Conservation (phyloP, 2,329 filamentous ascomycete genomes). For the Alternaria brassicae region DNA sequence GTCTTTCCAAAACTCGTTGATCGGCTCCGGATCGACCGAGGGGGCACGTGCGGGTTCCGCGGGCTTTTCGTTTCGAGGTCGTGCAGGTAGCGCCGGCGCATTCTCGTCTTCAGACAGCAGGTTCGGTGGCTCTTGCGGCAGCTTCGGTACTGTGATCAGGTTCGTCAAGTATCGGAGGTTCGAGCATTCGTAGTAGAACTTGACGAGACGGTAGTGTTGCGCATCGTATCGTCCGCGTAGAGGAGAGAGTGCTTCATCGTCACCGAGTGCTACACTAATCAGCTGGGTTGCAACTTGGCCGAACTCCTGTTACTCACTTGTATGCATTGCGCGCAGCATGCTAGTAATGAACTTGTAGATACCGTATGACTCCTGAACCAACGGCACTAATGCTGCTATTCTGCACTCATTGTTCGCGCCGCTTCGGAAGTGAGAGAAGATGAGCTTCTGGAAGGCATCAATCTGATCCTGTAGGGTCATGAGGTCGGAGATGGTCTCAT, state of each 20-base stretch:
- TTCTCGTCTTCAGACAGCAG: conserved; percentile 81
- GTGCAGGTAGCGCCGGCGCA: conserved; percentile 79
- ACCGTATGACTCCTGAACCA: conserved; percentile 97
- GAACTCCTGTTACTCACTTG: conserved; percentile 65
- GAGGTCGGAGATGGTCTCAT: conserved; percentile 94
- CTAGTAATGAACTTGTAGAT: conserved; percentile 99
- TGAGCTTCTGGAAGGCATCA: conserved; percentile 96
- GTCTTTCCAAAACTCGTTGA: conserved; percentile 97
- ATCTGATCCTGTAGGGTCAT: conserved; percentile 99
- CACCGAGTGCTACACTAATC: conserved; percentile 73
- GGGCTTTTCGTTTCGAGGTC: conserved; percentile 71
- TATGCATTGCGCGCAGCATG: conserved; percentile 98
- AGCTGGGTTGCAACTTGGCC: conserved; percentile 5
- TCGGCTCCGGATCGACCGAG: conserved; percentile 86
- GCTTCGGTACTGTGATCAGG: conserved; percentile 92
- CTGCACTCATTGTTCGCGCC: conserved; percentile 95
- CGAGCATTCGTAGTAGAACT: conserved; percentile 99
- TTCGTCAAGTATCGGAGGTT: conserved; percentile 96
- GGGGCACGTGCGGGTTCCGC: conserved; percentile 66
- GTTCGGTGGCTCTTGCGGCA: conserved; percentile 92
- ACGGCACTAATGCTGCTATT: conserved; percentile 88
- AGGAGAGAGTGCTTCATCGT: conserved; percentile 89
- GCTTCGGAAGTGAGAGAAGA: conserved; percentile 94
- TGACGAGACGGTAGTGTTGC: conserved; percentile 93
- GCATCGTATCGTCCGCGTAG: conserved; percentile 89